Base-by-base conservation (phyloP, 768 basidiomycete genomes). In the Lactifluus pinguis region DNA sequence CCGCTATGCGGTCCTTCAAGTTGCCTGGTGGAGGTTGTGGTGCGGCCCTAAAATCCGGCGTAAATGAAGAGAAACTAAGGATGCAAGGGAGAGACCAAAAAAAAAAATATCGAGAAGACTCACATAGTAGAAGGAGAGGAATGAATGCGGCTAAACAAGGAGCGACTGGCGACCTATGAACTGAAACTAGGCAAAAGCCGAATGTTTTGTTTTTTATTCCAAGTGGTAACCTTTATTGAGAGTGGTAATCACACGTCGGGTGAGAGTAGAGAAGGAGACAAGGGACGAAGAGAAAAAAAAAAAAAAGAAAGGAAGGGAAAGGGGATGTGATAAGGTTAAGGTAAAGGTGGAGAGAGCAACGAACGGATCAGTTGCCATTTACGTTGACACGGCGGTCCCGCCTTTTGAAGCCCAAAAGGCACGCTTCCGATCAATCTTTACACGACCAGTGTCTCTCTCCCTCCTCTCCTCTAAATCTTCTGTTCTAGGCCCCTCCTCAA, bases 1-100 rank as follows among this genome's bases (percentile, higher is more conserved):
- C n/a, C 17, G 89, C 89, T 64, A 92, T 91, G 56, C 89, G 85
- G 66, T 91, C 89, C 73, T 85, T 89, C 69, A 91, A 81, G 70
- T 86, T 87, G 54, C 75, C 76, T 21, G 62, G 65, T 14, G 63
- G 49, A 25, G 67, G 57, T 42, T 63, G 70, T 63, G 59, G 68
- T 61, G 57, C 30, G n/a, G 63, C 53, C 66, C 66, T 67, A 39
- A n/a, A 21, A 15, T 6, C 29, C 41, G 32, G 49, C 11, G 6
- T 47, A 6, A 39, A 21, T 21, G 6, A 2, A 13, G 11, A 19
- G 19, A 9, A 34, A 19, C 47, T n/a, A 15, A n/a, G 55, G 38
- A 1, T 11, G 13, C 7, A 29, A 4, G 9, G 21, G 14, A 36
- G 39, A 47, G 48, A 29, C 10, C n/a, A n/a, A n/a, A n/a, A 36